phyloP scores from a whole-genome alignment of 2,329 filamentous ascomycete genomes.

The Daldinia sp. region DNA sequence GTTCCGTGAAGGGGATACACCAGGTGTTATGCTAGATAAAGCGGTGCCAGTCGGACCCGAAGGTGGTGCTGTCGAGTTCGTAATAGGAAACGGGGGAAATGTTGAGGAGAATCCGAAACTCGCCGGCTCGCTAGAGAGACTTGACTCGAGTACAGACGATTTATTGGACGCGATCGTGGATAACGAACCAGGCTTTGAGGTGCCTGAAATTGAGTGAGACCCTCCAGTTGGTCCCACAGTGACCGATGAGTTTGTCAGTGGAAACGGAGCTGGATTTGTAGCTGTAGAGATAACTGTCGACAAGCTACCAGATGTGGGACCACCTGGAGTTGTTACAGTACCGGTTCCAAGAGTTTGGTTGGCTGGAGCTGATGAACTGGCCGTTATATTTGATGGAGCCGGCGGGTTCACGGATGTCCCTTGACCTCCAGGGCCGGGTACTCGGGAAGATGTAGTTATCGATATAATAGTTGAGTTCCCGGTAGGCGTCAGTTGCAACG shows the following conservation, averaged over 20 bases:
- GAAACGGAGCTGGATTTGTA: constrained; percentile 20
- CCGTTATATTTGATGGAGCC: not conserved
- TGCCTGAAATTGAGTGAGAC: not conserved
- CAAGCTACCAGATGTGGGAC: constrained; percentile 6
- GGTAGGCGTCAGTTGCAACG: constrained; percentile 2
- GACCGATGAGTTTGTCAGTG: constrained; percentile 27
- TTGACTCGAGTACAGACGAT: not conserved
- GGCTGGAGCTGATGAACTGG: constrained; percentile 1
- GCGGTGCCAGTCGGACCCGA: not conserved
- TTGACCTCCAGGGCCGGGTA: constrained; percentile 1
- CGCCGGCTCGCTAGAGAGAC: not conserved
- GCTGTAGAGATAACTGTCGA: not conserved
- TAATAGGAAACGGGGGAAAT: constrained; percentile 26
- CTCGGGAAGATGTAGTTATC: not conserved
- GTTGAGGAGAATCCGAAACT: constrained; percentile 12
- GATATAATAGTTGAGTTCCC: not conserved
- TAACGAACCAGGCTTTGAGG: constrained; percentile 1
- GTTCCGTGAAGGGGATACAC: not conserved
- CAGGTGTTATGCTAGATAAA: constrained; percentile 3
- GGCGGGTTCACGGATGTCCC: constrained; percentile 9
- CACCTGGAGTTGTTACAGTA: not conserved
- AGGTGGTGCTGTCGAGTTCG: constrained; percentile 25
- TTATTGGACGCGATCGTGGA: not conserved
- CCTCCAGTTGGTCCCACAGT: constrained; percentile 12
- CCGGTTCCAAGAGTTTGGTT: constrained; percentile 1